phyloP scores from a whole-genome alignment of 768 basidiomycete species.

The Leccinum obscurum region DNA sequence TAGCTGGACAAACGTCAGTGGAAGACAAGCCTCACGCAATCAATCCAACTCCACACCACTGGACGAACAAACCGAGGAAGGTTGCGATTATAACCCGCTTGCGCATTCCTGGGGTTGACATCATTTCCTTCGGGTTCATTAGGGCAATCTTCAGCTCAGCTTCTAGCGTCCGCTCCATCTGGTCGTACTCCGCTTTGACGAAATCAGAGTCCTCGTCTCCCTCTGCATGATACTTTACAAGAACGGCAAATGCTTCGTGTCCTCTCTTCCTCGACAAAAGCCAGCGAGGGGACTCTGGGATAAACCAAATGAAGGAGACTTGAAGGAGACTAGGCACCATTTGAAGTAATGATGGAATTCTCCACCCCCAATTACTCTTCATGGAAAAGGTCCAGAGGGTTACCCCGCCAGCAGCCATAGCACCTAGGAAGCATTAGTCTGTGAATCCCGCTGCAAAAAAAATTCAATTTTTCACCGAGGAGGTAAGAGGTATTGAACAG shows the following conservation, averaged over 20 bases:
- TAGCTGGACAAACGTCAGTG: rapidly evolving
- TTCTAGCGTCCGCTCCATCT: conserved; percentile 57
- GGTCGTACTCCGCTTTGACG: conserved; percentile 55
- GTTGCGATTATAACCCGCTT: conserved; percentile 15
- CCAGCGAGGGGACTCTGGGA: neutral
- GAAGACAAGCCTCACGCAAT: conserved; percentile 6
- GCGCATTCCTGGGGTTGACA: conserved; percentile 14
- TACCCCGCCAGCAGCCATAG: neutral
- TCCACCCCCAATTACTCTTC: neutral
- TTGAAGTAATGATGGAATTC: neutral
- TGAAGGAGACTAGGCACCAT: neutral
- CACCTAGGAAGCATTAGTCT: neutral
- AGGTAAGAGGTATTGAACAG: conserved; percentile 2
- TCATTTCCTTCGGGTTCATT: neutral
- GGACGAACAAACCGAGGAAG: conserved; percentile 10
- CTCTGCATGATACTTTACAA: neutral
- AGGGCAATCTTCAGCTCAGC: conserved; percentile 7
- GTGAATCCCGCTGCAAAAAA: neutral
- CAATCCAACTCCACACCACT: conserved; percentile 14
- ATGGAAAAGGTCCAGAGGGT: neutral
- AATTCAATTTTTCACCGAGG: neutral
- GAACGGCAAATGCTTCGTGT: neutral
- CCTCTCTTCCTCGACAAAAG: neutral
- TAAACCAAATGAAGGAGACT: neutral
- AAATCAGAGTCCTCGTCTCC: conserved; percentile 48